Base-by-base conservation (phyloP, 768 basidiomycete genomes). In the Kwoniella botswanensis region DNA sequence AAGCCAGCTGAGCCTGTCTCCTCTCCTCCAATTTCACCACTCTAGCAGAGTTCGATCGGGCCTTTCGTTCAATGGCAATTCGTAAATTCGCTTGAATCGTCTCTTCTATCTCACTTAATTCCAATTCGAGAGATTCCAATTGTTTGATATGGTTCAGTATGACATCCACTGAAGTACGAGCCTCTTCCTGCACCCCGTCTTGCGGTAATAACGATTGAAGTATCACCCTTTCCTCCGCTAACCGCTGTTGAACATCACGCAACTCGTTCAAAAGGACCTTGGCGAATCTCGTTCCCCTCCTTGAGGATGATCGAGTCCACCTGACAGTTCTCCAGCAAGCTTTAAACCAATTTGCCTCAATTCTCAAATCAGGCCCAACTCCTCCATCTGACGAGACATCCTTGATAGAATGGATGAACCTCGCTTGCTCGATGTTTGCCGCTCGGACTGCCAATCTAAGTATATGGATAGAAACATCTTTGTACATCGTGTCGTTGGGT, bases 401-500 rank as follows among this genome's bases (percentile, higher is more conserved):
- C 22, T 67, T 56, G 26, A 70, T 18, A 4, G 53, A 12, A 22
- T 61, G 12, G n/a, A 70, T 50, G 52, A 50, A 70, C 22, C 63
- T 9, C 1, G 63, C 62, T 26, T 70, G 68, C 22, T 70, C 68
- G 21, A 57, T 55, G 21, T 70, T 50, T 24, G 68, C 68, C 5
- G 68, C 68, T 21, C 68, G 53, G 4, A 70, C 54, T 17, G 68
- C 68, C 43, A 65, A 22, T 53, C 63, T 41, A 13, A 70, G 58
- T 35, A 70, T 50, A 18, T 64, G 68, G 13, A 70, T 17, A 13
- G 68, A 63, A 22, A 70, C 46, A 24, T 64, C 56, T 44, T 70
- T 70, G 44, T 70, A 70, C 26, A 44, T 43, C 17, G 68, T 70
- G 21, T 70, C 68, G 63, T 63, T 46, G 7, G 67, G 54, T 55